Evolutionary conservation across 352 stramenopile species (phyloP).

Genomic region (Plasmopara halstedii): DNA sequence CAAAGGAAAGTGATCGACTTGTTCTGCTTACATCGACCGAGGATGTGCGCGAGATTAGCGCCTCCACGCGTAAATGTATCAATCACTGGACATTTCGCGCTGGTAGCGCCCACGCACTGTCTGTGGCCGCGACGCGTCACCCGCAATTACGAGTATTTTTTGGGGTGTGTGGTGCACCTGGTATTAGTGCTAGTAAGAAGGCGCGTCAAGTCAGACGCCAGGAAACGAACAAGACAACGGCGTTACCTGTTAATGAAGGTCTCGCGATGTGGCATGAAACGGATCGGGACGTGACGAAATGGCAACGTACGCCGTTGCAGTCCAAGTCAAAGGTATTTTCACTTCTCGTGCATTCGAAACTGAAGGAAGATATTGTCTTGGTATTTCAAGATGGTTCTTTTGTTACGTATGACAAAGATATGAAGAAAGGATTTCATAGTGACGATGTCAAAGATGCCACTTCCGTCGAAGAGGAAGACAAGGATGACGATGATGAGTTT

Average conservation of each 20-base stretch:
- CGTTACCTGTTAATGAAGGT: slow-evolving; percentile 27
- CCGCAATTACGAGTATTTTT: slow-evolving; percentile 50
- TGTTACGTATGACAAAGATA: slow-evolving; percentile 44
- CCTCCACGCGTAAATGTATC: slow-evolving; percentile 53
- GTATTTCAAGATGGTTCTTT: slow-evolving; percentile 62
- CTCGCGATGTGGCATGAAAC: slow-evolving; percentile 54
- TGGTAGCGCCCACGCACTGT: slow-evolving; percentile 38
- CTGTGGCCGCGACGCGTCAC: slow-evolving; percentile 45
- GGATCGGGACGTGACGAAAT: slow-evolving; percentile 60
- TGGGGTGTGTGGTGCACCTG: slow-evolving; percentile 34
- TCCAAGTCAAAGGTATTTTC: slow-evolving; percentile 24
- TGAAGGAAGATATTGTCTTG: slow-evolving; percentile 54
- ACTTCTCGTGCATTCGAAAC: slow-evolving; percentile 53
- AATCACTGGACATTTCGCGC: slow-evolving; percentile 72
- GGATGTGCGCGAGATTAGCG: slow-evolving; percentile 63
- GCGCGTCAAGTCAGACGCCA: slow-evolving; percentile 26
- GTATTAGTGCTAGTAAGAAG: slow-evolving; percentile 38
- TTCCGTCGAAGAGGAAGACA: slow-evolving; percentile 10
- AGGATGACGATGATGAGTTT: slow-evolving; percentile 15
- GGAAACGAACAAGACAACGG: slow-evolving; percentile 21
- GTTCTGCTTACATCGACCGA: slow-evolving; percentile 56
- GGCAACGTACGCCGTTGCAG: slow-evolving; percentile 34
- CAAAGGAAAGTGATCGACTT: slow-evolving; percentile 45
- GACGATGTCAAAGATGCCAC: slow-evolving; percentile 24
- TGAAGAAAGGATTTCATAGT: slow-evolving; percentile 35